Evolutionary conservation across 2,329 filamentous ascomycete species (phyloP), one percentile per base, ranked within the genome.

Genomic region (Zymoseptoria tritici): DNA sequence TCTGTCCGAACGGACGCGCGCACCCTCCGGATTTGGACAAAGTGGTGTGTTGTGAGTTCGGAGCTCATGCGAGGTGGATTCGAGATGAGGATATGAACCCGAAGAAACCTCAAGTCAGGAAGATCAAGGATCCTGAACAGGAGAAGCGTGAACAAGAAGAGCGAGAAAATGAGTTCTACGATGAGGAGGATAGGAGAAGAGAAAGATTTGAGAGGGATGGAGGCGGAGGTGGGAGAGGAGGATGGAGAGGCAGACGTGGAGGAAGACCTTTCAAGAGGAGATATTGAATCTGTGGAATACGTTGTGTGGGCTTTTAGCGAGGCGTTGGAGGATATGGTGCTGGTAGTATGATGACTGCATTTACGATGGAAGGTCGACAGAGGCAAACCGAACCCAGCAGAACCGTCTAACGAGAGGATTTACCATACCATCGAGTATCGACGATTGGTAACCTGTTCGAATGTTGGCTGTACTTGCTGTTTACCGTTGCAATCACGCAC

Each of bases 31-130:
- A 70, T 21, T 60, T 60, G 21, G 73, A 75, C 56, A 70, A 70
- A 51, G 72, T 74, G 13, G 71, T 75, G 62, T 79, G 79, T 7
- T 99, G 94, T 76, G 86, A 85, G 71, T 84, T 88, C 64, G 90
- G 90, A 20, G 88, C 90, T 5, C 94, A 99, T 74, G 86, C 93
- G 2, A 83, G 86, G 61, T 97, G 90, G 86, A 75, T 78, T 19
- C 80, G 74, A n/a, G 84, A 86, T 22, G 84, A 84, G 69, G 86
- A 92, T 64, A 77, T 87, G 57, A 66, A 70, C 59, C 71, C 71
- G 36, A 81, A 79, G 61, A 81, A 80, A 67, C 84, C 83, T 5
- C 82, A 82, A 60, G 79, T 82, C 50, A 77, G 78, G 58, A 78
- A 91, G 49, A 87, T 90, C 72, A 88, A 87, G 78, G 90, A 88